phyloP scores from a whole-genome alignment of 352 stramenopile species.

The Globisporangium camurandrum region DNA sequence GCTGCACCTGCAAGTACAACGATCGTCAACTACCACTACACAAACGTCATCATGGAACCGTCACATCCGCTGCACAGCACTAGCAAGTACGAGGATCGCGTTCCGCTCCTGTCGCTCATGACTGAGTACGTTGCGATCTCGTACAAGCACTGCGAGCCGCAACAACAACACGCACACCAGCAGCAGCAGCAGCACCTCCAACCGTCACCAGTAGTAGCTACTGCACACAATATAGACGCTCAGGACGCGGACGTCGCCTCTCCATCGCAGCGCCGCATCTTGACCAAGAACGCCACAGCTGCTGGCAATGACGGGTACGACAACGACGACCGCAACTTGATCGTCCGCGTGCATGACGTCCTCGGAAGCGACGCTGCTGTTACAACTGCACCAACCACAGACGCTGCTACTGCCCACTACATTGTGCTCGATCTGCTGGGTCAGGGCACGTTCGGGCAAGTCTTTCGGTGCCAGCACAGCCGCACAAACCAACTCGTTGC shows the following conservation, averaged over 20 bases:
- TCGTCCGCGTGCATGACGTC: constrained; percentile 33
- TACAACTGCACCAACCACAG: constrained; percentile 7
- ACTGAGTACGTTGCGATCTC: constrained; percentile 22
- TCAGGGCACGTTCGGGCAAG: constrained; percentile 71
- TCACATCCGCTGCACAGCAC: too few relatives aligned
- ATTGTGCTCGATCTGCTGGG: constrained; percentile 91
- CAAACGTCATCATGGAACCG: too few relatives aligned
- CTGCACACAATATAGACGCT: too few relatives aligned
- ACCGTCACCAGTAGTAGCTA: too few relatives aligned
- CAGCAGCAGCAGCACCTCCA: not conserved
- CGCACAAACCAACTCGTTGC: constrained; percentile 77
- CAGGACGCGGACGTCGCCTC: not conserved
- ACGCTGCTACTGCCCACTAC: constrained; percentile 32
- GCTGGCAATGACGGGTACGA: constrained; percentile 30
- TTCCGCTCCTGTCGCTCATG: constrained; percentile 15
- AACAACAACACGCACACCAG: not conserved
- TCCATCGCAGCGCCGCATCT: constrained; percentile 12
- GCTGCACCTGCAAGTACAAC: too few relatives aligned
- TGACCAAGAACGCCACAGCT: constrained; percentile 35
- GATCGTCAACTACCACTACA: too few relatives aligned
- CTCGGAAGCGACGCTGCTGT: constrained; percentile 10
- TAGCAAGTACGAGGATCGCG: not conserved
- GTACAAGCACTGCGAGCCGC: constrained; percentile 16
- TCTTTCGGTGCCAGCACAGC: constrained; percentile 35
- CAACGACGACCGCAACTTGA: constrained; percentile 46